Base-by-base conservation (phyloP, 169 alveolate species). In the Theileria luwenshuni region DNA sequence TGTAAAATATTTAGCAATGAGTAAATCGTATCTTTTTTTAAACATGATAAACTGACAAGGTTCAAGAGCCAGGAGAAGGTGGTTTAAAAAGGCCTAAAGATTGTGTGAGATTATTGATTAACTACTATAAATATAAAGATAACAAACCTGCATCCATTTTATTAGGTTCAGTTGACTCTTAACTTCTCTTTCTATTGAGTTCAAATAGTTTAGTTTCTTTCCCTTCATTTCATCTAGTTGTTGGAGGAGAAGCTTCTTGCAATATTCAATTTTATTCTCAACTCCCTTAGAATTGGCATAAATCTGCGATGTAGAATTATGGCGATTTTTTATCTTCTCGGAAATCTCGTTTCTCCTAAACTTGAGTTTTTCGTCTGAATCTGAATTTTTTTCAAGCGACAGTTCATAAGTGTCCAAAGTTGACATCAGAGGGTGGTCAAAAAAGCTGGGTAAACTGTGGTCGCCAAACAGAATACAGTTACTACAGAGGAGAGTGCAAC, bases 361-460 rank as follows among this genome's bases (percentile, higher is more conserved):
- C 48, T 83, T 77, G 54, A 93, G 75, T 23, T 64, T 77, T 30
- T 68, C 93, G 74, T 94, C 95, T 69, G 91, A 83, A 38, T 80
- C 90, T 27, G 96, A 90, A 54, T 64, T 80, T 73, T 83, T 84
- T 61, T 71, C 74, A 77, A 84, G 56, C 32, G 95, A 89, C 69
- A 90, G 77, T 64, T 91, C 91, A 81, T 86, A 91, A 5, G 97
- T 96, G 70, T 93, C 97, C 56, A 90, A 69, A 35, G 96, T 93
- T 33, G 96, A 91, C 73, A 90, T 90, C 43, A 92, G 72, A 30
- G 93, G 93, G 77, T 93, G 97, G 83, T 93, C 94, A 25, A 93
- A 87, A 70, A 88, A 90, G 56, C 77, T 88, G 0, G 94, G 92
- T n/a, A 86, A 83, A 12, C 95, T 88, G 83, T 93, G 97, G 45